Base-by-base conservation (phyloP, 352 stramenopile species). In the Globisporangium polare region DNA sequence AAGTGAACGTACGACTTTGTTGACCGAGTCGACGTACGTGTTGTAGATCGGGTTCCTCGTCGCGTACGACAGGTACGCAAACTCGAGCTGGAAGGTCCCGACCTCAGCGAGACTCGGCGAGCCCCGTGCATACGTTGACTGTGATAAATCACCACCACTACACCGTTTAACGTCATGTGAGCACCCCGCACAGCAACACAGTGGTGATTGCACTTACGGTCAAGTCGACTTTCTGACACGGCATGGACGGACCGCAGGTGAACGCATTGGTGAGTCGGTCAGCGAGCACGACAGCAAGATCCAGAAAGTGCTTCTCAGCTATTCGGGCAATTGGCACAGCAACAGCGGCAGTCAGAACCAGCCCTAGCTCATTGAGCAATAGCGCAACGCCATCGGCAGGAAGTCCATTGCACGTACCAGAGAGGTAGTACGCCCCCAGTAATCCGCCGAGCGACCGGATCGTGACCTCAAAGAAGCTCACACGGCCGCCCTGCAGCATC, bases 381-480 rank as follows among this genome's bases (percentile, higher is more conserved):
- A 35, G 1, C 6, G 22, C 24, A 22, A 53, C 0, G 2, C 10
- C 15, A 53, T 35, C 8, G 1, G 22, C 29, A 54, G 31, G 15
- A 15, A 17, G 24, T 24, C 8, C n/a, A 43, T n/a, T 22, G 3
- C 3, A 33, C 65, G 41, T 35, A 77, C 74, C 72, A 12, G 78
- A 88, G 17, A 86, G 62, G 22, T 78, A 75, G 37, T 79, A 83
- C 8, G 81, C 77, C 0, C 79, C 81, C 10, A 91, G 55, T 2
- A 90, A 42, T 1, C 81, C 78, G 9, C 77, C 81, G 0, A 91
- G 65, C 10, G 74, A 80, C 17, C 81, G 75, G 22, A 88, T 84
- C 10, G 76, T 84, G 26, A 82, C 68, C 42, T 91, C 82, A 20
- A 83, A 80, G 52, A 91, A 81, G 53, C 76, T 89, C 37, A 91